phyloP scores from a whole-genome alignment of 345 rosid species.

The Hibiscus syriacus region DNA sequence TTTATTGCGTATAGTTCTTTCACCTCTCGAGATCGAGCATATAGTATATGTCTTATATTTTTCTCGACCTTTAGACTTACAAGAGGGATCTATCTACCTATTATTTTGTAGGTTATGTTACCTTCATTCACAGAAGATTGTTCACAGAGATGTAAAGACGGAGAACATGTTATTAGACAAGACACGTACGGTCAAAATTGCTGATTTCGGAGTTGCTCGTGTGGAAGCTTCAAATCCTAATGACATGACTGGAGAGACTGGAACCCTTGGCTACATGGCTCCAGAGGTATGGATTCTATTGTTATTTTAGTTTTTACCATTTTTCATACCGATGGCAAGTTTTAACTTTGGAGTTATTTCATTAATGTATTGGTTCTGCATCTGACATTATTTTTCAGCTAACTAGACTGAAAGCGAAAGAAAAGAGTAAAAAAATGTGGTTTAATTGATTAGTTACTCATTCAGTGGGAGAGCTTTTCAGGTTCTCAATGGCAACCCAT shows the following conservation, averaged over 20 bases:
- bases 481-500: slow-evolving; percentile 96
- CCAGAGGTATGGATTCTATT: slow-evolving; percentile 62
- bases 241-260: slow-evolving; percentile 99
- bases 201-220: slow-evolving; percentile 97
- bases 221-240: slow-evolving; percentile 98
- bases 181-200: slow-evolving; percentile 74
- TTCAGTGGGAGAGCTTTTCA: slow-evolving; percentile 27
- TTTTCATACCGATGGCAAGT: not conserved
- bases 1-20: not conserved
- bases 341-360: not conserved
- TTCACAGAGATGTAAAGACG: slow-evolving; percentile 97
- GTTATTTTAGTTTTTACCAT: not conserved
- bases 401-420: not conserved
- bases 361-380: not conserved
- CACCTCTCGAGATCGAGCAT: not conserved
- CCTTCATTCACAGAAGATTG: slow-evolving; percentile 92
- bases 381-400: not conserved
- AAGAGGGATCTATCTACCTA: not conserved
- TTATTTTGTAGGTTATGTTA: slow-evolving; percentile 72
- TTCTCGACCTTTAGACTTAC: not conserved
- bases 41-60: not conserved
- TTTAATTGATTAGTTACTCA: slow-evolving; percentile 11
- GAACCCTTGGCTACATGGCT: slow-evolving; percentile 99
- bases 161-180: slow-evolving; percentile 97
- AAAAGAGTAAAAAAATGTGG: not conserved